Evolutionary conservation across 257 asterid genomes (phyloP).

Genomic region (Capsicum pubescens): DNA sequence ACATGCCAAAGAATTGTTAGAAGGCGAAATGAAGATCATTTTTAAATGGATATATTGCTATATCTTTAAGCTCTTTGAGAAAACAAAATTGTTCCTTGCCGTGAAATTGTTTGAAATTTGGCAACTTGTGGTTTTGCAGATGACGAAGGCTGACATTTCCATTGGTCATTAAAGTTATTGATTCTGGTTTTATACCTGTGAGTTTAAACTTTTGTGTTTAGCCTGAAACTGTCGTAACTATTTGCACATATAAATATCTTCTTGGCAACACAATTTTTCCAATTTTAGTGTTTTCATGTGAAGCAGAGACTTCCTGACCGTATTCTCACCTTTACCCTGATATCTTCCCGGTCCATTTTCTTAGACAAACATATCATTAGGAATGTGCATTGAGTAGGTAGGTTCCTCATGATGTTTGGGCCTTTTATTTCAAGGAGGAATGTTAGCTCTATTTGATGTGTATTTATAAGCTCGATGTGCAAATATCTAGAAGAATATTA

Average conservation of each 20-base stretch:
- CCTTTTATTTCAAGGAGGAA: too few relatives aligned
- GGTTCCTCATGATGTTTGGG: too few relatives aligned
- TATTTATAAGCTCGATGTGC: too few relatives aligned
- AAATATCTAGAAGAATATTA: too few relatives aligned
- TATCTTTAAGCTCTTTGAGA: conserved; percentile 11
- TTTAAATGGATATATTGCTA: conserved; percentile 15
- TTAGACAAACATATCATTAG: not conserved
- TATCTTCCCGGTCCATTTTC: not conserved
- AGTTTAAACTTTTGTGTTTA: conserved; percentile 40
- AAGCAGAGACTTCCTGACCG: not conserved
- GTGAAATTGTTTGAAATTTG: too few relatives aligned
- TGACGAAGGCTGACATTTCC: conserved; percentile 56
- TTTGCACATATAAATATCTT: not conserved
- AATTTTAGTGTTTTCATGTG: not conserved
- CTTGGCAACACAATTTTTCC: not conserved
- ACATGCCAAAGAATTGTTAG: conserved; percentile 87
- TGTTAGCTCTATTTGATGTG: too few relatives aligned
- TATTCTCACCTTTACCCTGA: conserved; percentile 6
- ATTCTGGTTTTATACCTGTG: conserved; percentile 89
- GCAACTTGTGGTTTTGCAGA: too few relatives aligned
- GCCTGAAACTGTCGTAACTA: not conserved
- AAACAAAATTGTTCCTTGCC: not conserved
- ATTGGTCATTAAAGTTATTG: conserved; percentile 61
- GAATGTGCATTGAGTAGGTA: not conserved
- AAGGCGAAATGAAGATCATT: conserved; percentile 37